A percentile compares a stretch with the other conserved stretches of the same genome.
Conservation (phyloP, 805 yeast genomes). For the Candida vaughaniae region DNA sequence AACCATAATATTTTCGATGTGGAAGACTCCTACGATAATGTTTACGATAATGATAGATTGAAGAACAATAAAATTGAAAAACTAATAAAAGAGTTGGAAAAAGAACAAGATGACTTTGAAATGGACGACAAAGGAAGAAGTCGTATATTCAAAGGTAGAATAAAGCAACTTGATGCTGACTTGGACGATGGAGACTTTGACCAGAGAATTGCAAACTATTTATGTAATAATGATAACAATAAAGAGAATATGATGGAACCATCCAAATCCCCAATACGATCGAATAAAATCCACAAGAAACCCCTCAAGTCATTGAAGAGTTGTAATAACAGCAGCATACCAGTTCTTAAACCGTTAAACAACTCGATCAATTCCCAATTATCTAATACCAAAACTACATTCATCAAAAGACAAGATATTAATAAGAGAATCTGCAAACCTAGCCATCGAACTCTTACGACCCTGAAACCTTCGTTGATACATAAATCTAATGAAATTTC, state of each 20-base stretch:
- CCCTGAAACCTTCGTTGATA: constrained; percentile 34
- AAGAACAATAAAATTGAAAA: constrained; percentile 38
- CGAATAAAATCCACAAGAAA: constrained; percentile 6
- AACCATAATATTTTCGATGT: constrained; percentile 7
- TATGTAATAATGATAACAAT: constrained; percentile 14
- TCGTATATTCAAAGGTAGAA: constrained; percentile 35
- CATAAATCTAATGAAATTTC: constrained; percentile 11
- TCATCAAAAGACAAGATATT: neutral
- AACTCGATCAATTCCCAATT: neutral
- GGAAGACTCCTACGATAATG: constrained; percentile 2
- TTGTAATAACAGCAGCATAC: constrained; percentile 1
- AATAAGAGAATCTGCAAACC: constrained; percentile 45
- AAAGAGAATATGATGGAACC: constrained; percentile 33
- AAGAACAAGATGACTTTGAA: constrained; percentile 24
- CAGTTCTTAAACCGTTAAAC: constrained; percentile 7
- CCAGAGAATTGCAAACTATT: constrained; percentile 25
- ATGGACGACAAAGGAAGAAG: constrained; percentile 36
- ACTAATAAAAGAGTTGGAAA: constrained; percentile 32
- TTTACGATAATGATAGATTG: constrained; percentile 15
- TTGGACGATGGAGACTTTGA: constrained; percentile 28
- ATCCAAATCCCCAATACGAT: constrained; percentile 10
- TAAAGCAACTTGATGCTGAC: constrained; percentile 19
- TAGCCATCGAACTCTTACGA: constrained; percentile 19
- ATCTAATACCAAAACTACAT: neutral
- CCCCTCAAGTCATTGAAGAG: constrained; percentile 6